Base-by-base conservation (phyloP, 495 filamentous ascomycete species). In the Aspergillus sclerotioniger region DNA sequence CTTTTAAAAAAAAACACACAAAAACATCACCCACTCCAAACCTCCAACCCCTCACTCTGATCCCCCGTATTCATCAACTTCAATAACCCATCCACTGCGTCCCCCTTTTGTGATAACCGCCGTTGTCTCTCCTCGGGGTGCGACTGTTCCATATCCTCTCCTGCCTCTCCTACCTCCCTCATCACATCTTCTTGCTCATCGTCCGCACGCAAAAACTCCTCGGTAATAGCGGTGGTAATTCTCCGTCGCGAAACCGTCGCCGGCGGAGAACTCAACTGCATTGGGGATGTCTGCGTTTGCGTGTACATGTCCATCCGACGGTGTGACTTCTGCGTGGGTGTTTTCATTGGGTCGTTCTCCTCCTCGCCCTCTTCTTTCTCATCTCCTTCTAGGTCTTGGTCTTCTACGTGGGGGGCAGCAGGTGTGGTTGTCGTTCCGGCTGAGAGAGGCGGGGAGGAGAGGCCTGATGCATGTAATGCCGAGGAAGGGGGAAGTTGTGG, bases 81-180 rank as follows among this genome's bases (percentile, higher is more conserved):
- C 28, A 77, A 62, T 19, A 77, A 35, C 44, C 73, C 75, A 39
- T 77, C 73, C 3, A 76, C 73, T 21, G 75, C 75, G 51, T 77
- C 75, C 13, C 73, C 75, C 17, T 67, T 56, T 43, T 76, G 71
- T 19, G 75, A 71, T 25, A 53, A 62, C 31, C 45, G 54, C 8
- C 48, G 29, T 32, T 39, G 41, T 49, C 21, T 48, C 13, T 53
- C 25, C 25, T 25, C 57, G 1, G 54, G 45, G 0, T n/a, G 29
- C 29, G 15, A 5, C n/a, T 28, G 1, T n/a, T 20, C 13, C 16
- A 13, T n/a, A 17, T 35, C 46, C 13, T 28, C 19, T 8, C 19
- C 29, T 21, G 1, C 17, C 13, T 41, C 19, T 19, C 19, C 45
- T 32, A 47, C 32, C 19, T 28, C 50, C 47, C 29, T 43, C 53